Conservation (phyloP, 768 basidiomycete species). For the Dentipellis sp. region DNA sequence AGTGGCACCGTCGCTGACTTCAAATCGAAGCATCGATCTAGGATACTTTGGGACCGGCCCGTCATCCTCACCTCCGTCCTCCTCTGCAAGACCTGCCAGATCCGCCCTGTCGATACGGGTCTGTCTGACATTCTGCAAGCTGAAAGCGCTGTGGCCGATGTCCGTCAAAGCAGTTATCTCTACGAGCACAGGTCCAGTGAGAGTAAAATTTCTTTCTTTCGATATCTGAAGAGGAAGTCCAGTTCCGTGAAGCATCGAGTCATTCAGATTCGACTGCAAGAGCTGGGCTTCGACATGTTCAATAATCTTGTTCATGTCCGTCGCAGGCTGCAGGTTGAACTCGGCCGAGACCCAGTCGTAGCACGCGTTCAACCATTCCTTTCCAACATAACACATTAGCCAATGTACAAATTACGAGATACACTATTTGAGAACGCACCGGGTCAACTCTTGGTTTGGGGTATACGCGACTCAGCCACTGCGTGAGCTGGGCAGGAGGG, state of each 20-base stretch:
- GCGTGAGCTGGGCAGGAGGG: constrained; percentile 25
- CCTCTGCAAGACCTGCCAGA: constrained; percentile 35
- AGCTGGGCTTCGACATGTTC: constrained; percentile 54
- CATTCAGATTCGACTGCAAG: constrained; percentile 58
- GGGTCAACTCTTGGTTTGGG: constrained; percentile 56
- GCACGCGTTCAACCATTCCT: constrained; percentile 77
- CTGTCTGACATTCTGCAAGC: constrained; percentile 58
- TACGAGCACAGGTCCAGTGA: constrained; percentile 46
- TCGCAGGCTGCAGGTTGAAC: constrained; percentile 35
- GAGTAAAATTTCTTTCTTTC: constrained; percentile 25
- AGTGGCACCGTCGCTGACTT: constrained; percentile 70
- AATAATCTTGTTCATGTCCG: constrained; percentile 42
- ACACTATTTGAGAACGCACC: constrained; percentile 26
- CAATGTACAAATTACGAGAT: not conserved
- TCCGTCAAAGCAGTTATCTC: constrained; percentile 77
- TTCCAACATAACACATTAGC: constrained; percentile 1
- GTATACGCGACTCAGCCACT: constrained; percentile 49
- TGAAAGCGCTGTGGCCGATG: constrained; percentile 77
- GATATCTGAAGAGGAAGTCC: constrained; percentile 48
- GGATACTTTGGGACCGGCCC: constrained; percentile 79
- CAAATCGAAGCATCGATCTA: constrained; percentile 65
- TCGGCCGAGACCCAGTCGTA: constrained; percentile 52
- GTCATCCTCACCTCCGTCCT: constrained; percentile 52
- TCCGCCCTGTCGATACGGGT: constrained; percentile 53
- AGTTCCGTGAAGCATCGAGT: constrained; percentile 64